Conservation (phyloP, 306 rosid species). For the Erythrophleum fordii region DNA sequence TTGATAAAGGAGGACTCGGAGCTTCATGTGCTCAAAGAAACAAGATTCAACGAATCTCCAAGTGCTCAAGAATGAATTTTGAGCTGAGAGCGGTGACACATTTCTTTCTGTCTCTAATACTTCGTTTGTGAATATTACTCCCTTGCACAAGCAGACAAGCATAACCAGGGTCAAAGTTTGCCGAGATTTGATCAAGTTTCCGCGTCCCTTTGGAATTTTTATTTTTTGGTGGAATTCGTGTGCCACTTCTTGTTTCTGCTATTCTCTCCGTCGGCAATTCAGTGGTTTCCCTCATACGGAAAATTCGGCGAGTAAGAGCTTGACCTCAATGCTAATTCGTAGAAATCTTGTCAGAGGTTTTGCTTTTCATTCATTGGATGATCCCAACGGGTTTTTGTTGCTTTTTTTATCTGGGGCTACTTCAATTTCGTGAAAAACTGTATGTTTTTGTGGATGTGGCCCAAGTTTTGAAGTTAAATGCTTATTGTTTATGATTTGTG, state of each 20-base stretch:
- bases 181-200: constrained; percentile 14
- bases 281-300: not conserved
- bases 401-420: constrained; percentile 23
- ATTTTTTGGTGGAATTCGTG: not conserved
- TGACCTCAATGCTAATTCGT: not conserved
- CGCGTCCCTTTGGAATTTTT: not conserved
- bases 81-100: not conserved
- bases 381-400: not conserved
- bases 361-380: constrained; percentile 31
- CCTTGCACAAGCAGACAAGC: constrained; percentile 10
- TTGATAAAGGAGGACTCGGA: not conserved
- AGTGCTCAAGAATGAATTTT: not conserved
- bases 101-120: not conserved
- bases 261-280: not conserved
- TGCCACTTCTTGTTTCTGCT: not conserved
- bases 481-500: constrained; percentile 9
- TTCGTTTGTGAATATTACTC: not conserved
- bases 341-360: constrained; percentile 30
- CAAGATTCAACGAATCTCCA: not conserved
- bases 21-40: not conserved
- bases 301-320: not conserved
- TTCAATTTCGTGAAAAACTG: not conserved
- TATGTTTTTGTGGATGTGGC: constrained; percentile 5
- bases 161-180: constrained; percentile 9
- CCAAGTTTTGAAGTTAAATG: constrained; percentile 14